Conservation (phyloP, 148 eudicot species). For the Cornus controversa region DNA sequence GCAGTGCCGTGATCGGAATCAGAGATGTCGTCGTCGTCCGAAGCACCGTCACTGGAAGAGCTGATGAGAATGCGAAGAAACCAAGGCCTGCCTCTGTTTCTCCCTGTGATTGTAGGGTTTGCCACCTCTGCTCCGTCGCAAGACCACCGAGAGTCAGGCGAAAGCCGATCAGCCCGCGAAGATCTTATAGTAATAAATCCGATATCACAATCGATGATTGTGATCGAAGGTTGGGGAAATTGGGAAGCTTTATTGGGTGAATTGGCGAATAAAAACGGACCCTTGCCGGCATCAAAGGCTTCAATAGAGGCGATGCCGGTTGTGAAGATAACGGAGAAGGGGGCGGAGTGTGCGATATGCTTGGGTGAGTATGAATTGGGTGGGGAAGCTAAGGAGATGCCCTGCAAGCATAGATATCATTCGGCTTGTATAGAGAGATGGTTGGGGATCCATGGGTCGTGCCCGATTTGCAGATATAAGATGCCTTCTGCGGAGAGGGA, state of each 20-base stretch:
- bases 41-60: too few relatives aligned
- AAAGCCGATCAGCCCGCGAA: not conserved
- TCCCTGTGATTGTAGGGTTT: too few relatives aligned
- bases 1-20: too few relatives aligned
- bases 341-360: slow-evolving; percentile 39
- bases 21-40: too few relatives aligned
- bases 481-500: slow-evolving; percentile 31
- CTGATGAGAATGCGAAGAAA: too few relatives aligned
- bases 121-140: too few relatives aligned
- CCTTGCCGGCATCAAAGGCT: slow-evolving; percentile 36
- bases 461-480: slow-evolving; percentile 41
- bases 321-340: slow-evolving; percentile 19
- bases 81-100: too few relatives aligned
- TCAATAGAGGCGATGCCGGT: slow-evolving; percentile 33
- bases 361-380: slow-evolving; percentile 29
- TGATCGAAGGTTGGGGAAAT: slow-evolving; percentile 13
- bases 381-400: slow-evolving; percentile 41
- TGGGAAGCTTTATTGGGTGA: slow-evolving; percentile 7
- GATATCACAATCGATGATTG: not conserved
- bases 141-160: too few relatives aligned
- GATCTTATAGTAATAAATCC: not conserved
- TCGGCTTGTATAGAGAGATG: slow-evolving; percentile 35
- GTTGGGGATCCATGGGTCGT: slow-evolving; percentile 40
- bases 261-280: slow-evolving; percentile 15
- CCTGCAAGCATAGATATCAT: slow-evolving; percentile 41